Evolutionary conservation across 257 asterid species (phyloP).

Genomic region (Penstemon eatonii): DNA sequence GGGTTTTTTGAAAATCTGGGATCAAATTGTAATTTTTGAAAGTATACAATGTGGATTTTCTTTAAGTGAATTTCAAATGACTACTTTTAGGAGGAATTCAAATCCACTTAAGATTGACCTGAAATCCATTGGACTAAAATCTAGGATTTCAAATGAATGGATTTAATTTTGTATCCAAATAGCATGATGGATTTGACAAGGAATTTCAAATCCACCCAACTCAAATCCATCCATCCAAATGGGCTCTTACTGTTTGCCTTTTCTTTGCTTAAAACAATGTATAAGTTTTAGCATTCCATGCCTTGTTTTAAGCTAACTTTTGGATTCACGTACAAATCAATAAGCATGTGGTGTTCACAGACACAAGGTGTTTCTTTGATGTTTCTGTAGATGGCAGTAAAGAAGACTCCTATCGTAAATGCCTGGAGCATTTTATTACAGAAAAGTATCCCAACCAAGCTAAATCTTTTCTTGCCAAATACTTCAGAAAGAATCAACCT

Average conservation of each 20-base stretch:
- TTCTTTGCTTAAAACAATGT: not conserved
- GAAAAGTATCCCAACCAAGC: constrained; percentile 73
- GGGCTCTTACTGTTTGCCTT: not conserved
- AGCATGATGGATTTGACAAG: too few relatives aligned
- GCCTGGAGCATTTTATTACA: constrained; percentile 62
- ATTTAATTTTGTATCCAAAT: too few relatives aligned
- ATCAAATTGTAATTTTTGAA: too few relatives aligned
- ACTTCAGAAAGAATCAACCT: constrained; percentile 64
- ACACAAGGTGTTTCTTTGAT: constrained; percentile 79
- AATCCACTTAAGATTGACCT: too few relatives aligned
- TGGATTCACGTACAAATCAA: constrained; percentile 50
- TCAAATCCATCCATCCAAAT: too few relatives aligned
- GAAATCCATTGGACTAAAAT: too few relatives aligned
- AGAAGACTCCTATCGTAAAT: constrained; percentile 75
- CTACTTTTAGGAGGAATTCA: too few relatives aligned
- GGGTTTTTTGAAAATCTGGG: too few relatives aligned
- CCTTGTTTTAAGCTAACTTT: constrained; percentile 28
- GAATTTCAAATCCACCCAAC: too few relatives aligned
- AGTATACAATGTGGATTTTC: too few relatives aligned
- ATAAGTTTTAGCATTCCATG: constrained; percentile 3
- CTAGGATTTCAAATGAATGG: too few relatives aligned
- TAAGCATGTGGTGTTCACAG: constrained; percentile 68
- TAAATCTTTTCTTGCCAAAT: constrained; percentile 59
- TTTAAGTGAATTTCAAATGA: too few relatives aligned
- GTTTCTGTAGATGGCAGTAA: constrained; percentile 67